Evolutionary conservation across 2,329 filamentous ascomycete genomes (phyloP).

Genomic region (Venturia asperata): DNA sequence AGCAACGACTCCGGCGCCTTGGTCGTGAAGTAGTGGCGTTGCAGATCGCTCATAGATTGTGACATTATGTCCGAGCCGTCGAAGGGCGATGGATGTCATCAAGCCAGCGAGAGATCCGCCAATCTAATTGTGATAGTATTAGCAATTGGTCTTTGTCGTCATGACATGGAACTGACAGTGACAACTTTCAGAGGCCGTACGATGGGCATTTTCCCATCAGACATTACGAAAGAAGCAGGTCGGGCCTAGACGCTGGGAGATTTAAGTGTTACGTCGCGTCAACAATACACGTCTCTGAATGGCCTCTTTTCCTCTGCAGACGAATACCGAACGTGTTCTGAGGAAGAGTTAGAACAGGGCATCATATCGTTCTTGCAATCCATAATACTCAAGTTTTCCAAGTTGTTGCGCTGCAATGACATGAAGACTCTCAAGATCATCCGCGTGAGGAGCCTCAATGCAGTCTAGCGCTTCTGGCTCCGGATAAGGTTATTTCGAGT

Average conservation of each 20-base stretch:
- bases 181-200: neutral
- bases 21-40: neutral
- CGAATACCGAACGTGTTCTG: too few relatives aligned
- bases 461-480: neutral
- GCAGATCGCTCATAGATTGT: constrained; percentile 26
- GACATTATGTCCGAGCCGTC: constrained; percentile 24
- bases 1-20: neutral
- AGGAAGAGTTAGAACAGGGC: too few relatives aligned
- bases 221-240: neutral
- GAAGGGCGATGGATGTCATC: constrained; percentile 28
- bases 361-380: neutral
- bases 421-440: neutral
- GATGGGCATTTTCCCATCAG: neutral
- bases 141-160: neutral
- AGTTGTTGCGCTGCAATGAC: neutral
- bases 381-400: neutral
- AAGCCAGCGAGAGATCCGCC: constrained; percentile 28
- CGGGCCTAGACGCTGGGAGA: too few relatives aligned
- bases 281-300: too few relatives aligned
- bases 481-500: too few relatives aligned
- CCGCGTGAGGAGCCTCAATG: neutral
- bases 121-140: constrained; percentile 13
- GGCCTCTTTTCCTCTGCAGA: too few relatives aligned
- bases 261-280: too few relatives aligned
- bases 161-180: neutral